Conservation (phyloP, 768 basidiomycete species). For the Sistotremastrum suecicum region DNA sequence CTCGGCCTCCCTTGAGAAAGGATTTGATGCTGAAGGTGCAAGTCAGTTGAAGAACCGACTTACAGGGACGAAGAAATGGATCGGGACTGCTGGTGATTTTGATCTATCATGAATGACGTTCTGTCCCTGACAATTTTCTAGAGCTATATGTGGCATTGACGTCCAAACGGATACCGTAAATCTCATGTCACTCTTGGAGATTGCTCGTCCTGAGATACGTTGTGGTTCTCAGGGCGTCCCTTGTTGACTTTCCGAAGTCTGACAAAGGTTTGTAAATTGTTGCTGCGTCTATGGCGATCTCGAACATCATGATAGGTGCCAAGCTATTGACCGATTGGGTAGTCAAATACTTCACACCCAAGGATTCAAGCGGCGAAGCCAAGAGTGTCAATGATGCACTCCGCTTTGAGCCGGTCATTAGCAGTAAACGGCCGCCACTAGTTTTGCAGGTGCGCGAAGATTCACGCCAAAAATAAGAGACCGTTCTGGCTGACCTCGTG, state of each 20-base stretch:
- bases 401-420: background rate
- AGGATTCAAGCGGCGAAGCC: constrained; percentile 10
- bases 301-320: constrained; percentile 20
- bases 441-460: background rate
- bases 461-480: background rate
- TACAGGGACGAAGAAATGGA: constrained; percentile 52
- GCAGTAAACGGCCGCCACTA: background rate
- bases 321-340: constrained; percentile 56
- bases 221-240: constrained; percentile 28
- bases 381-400: constrained; percentile 12
- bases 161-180: constrained; percentile 72
- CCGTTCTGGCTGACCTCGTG: no score
- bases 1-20: constrained; percentile 17
- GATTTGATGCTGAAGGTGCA: constrained; percentile 63
- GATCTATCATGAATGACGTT: background rate
- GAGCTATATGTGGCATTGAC: constrained; percentile 72
- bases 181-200: constrained; percentile 3
- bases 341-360: constrained; percentile 47
- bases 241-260: constrained; percentile 49
- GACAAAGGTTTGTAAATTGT: constrained; percentile 11
- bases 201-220: background rate
- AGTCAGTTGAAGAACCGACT: constrained; percentile 38
- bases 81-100: constrained; percentile 60
- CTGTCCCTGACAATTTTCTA: constrained; percentile 14
- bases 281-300: background rate